These are phyloP conservation scores for Eutrema salsugineum DNA, from an alignment of 441 rosid genomes.

Conservation along the genomic window DNA sequence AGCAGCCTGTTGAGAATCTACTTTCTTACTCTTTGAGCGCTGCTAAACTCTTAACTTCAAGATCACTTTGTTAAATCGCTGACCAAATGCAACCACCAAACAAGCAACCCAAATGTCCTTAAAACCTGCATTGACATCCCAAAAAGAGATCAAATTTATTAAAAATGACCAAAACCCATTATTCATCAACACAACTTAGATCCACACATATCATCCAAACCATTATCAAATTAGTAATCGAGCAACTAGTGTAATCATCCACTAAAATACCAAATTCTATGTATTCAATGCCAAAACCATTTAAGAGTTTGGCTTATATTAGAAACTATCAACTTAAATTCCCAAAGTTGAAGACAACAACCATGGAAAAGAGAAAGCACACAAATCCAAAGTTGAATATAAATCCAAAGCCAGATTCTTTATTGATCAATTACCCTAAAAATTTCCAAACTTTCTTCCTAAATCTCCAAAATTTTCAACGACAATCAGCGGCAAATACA, in stretches of 20 bases:
- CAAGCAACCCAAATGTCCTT: slow-evolving; percentile 28
- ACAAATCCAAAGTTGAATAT: background rate
- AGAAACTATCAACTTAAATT: background rate
- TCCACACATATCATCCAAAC: slow-evolving; percentile 1
- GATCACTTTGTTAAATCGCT: slow-evolving; percentile 40
- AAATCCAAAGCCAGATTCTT: background rate
- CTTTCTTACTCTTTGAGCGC: slow-evolving; percentile 47
- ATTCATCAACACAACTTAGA: background rate
- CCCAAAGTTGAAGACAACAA: background rate
- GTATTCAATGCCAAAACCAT: background rate
- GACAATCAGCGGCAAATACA: background rate
- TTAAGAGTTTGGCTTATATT: background rate
- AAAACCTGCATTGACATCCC: slow-evolving; percentile 56
- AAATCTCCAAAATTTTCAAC: slow-evolving; percentile 14
- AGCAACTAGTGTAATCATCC: background rate
- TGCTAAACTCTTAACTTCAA: slow-evolving; percentile 47
- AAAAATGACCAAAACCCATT: no score
- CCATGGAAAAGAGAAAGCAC: background rate
- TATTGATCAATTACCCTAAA: slow-evolving; percentile 5
- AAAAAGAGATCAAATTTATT: slow-evolving; percentile 37
- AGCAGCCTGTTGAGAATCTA: slow-evolving; percentile 53
- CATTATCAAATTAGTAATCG: slow-evolving; percentile 8
- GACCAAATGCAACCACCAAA: slow-evolving; percentile 38
- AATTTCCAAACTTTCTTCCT: background rate
- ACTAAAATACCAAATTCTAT: background rate